Base-by-base conservation (phyloP, 129 eudicot species). In the Glebionis coronaria region DNA sequence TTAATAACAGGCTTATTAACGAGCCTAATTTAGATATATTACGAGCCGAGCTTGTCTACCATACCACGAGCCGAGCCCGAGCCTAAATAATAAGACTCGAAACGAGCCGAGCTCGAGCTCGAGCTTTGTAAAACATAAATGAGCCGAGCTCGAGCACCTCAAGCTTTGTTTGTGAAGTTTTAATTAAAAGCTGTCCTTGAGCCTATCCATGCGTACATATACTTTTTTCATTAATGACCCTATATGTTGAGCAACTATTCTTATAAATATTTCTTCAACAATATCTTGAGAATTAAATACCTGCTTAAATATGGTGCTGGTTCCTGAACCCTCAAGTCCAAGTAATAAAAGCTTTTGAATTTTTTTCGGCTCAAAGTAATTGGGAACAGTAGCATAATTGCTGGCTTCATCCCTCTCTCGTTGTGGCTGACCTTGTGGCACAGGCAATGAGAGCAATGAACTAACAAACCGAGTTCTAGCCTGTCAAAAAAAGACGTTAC, bases 301-400 rank as follows among this genome's bases (percentile, higher is more conserved):
- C 94, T 94, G 99, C 82, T 94, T 94, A 73, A 94, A 94, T n/a
- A 94, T 87, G 12, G 99, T 94, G 87, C 99, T 94, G 57, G 99
- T 94, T 73, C 99, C 99, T 15, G 97, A 86, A 28, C 99, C 93
- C 57, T 81, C 85, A 23, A 84, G 93, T 55, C 99, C 99, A 78
- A 94, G 83, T 59, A 94, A 82, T 65, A 94, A 88, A 75, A 94
- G 90, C 73, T 87, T 94, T 67, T 94, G 95, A 56, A 74, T 57
- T 56, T 74, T 94, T 75, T 87, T 94, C 67, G 80, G 94, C 80
- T 94, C 95, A 16, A 89, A 80, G 80, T 80, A 94, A 81, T 84
- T 90, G 21, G 99, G 92, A 62, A 88, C 85, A 7, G 79, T 71
- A 12, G 79, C 59, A 64, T 79, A 94, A 67, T 80, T 90, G 80